Conservation (phyloP, 2,329 filamentous ascomycete species). For the Aureobasidium sp. region DNA sequence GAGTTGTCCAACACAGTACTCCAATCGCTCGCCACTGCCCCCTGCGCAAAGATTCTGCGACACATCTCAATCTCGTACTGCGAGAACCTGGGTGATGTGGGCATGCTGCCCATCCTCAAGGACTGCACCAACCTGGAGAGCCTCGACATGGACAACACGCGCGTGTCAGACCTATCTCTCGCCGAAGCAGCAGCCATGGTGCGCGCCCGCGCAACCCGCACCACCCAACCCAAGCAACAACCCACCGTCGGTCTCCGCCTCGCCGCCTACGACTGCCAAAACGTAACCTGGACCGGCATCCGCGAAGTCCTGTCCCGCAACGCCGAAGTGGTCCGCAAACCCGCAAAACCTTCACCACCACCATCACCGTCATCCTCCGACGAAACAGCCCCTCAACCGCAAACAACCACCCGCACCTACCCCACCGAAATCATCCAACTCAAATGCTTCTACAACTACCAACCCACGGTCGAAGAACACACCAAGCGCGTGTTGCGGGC, state of each 20-base stretch:
- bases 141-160: constrained; percentile 87
- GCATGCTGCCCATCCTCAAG: constrained; percentile 75
- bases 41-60: constrained; percentile 61
- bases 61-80: constrained; percentile 88
- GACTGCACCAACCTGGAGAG: constrained; percentile 59
- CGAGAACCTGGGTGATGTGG: constrained; percentile 71
- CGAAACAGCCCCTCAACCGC: background rate
- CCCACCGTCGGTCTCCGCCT: constrained; percentile 56
- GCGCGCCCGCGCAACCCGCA: constrained; percentile 41
- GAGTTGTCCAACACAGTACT: constrained; percentile 67
- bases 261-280: constrained; percentile 83
- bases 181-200: constrained; percentile 78
- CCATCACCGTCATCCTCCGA: too few relatives aligned
- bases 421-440: constrained; percentile 73
- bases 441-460: constrained; percentile 93
- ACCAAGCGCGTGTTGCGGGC: constrained; percentile 74
- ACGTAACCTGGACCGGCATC: constrained; percentile 87
- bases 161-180: constrained; percentile 76
- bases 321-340: constrained; percentile 50
- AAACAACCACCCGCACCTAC: constrained; percentile 37
- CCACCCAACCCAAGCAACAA: constrained; percentile 30
- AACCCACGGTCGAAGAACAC: constrained; percentile 90
- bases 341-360: constrained; percentile 26
- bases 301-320: constrained; percentile 81
- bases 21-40: constrained; percentile 64